phyloP scores from a whole-genome alignment of 129 eudicot genomes.

The Flaveria sonorensis region DNA sequence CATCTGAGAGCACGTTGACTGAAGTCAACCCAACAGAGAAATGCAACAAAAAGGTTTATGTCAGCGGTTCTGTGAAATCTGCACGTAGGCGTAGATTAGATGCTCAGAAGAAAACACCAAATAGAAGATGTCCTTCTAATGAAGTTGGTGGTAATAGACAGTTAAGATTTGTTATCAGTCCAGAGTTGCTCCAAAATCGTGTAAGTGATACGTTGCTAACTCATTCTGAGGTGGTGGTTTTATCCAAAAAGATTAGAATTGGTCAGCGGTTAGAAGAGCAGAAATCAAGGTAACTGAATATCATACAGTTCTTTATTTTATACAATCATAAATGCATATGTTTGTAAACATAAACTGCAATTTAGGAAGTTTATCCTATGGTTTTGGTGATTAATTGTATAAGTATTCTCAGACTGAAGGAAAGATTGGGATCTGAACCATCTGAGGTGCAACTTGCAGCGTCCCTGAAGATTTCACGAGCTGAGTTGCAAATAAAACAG shows the following conservation, averaged over 20 bases:
- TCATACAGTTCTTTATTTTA: not conserved
- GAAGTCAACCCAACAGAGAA: constrained; percentile 29
- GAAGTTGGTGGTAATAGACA: constrained; percentile 36
- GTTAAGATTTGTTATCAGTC: constrained; percentile 46
- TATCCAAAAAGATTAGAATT: constrained; percentile 62
- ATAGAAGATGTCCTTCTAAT: constrained; percentile 35
- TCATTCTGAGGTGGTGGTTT: constrained; percentile 74
- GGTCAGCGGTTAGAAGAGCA: constrained; percentile 77
- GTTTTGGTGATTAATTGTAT: constrained; percentile 20
- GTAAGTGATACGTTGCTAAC: constrained; percentile 62
- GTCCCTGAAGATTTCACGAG: constrained; percentile 64
- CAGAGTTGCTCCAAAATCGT: constrained; percentile 68
- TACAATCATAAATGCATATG: constrained; percentile 8
- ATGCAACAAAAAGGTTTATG: constrained; percentile 41
- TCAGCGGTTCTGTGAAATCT: constrained; percentile 65
- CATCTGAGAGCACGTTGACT: constrained; percentile 44
- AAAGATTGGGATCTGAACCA: constrained; percentile 78
- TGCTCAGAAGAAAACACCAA: constrained; percentile 45
- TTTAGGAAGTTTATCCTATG: not conserved
- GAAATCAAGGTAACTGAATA: constrained; percentile 55
- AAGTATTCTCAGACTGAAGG: constrained; percentile 58
- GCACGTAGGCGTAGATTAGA: constrained; percentile 87
- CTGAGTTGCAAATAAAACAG: constrained; percentile 60
- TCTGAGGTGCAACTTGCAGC: constrained; percentile 87
- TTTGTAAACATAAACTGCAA: not conserved